These are phyloP conservation scores for Begonia loranthoides DNA, from an alignment of 306 rosid genomes.

Conservation along the genomic window DNA sequence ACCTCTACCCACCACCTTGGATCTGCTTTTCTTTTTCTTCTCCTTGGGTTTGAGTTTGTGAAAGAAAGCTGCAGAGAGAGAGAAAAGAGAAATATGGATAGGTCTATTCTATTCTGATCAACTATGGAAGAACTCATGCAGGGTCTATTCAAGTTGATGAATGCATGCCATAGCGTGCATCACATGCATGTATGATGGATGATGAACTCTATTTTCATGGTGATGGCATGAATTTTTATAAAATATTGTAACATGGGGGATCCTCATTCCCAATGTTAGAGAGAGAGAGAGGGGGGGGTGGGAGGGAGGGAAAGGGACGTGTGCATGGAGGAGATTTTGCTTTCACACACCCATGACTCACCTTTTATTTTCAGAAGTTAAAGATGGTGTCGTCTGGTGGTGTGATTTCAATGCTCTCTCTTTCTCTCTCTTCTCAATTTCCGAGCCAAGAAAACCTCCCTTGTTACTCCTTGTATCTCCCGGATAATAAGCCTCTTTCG, in stretches of 20 bases:
- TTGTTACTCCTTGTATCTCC: conserved; percentile 10
- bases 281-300: conserved; percentile 83
- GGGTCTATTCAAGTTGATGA: too few relatives aligned
- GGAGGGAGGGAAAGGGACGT: conserved; percentile 98
- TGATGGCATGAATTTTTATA: too few relatives aligned
- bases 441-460: conserved; percentile 25
- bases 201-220: too few relatives aligned
- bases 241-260: conserved; percentile 19
- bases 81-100: conserved; percentile 4
- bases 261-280: conserved; percentile 40
- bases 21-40: conserved; percentile 41
- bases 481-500: conserved; percentile 16
- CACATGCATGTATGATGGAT: too few relatives aligned
- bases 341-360: conserved; percentile 53
- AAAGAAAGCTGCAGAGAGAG: conserved; percentile 28
- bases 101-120: conserved; percentile 11
- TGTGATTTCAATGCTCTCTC: conserved; percentile 18
- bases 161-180: too few relatives aligned
- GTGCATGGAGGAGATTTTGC: conserved; percentile 98
- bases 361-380: conserved; percentile 54
- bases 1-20: conserved; percentile 68
- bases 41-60: conserved; percentile 49
- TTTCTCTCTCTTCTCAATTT: conserved; percentile 33
- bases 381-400: conserved; percentile 53
- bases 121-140: too few relatives aligned